These are phyloP conservation scores for Cyberlindnera maritima DNA, from an alignment of 805 yeast genomes.

Conservation along the genomic window DNA sequence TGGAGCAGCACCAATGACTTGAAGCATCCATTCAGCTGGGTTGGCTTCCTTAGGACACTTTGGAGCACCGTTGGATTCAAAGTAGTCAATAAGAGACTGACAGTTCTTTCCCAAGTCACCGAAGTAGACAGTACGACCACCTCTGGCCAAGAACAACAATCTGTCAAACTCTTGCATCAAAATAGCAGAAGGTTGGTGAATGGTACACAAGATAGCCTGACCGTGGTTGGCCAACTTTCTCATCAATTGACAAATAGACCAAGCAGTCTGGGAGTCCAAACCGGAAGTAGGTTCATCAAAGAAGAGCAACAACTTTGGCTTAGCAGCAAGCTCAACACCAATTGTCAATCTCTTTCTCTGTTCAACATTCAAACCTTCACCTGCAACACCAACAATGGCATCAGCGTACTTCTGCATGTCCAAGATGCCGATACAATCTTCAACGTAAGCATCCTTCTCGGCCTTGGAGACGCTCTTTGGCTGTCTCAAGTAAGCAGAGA, in stretches of 20 bases:
- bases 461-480: conserved; percentile 46
- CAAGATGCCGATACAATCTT: conserved; percentile 57
- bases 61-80: conserved; percentile 63
- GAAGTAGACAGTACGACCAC: conserved; percentile 74
- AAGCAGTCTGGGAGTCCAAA: conserved; percentile 65
- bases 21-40: conserved; percentile 93
- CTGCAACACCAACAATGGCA: conserved; percentile 72
- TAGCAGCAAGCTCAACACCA: conserved; percentile 67
- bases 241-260: conserved; percentile 62
- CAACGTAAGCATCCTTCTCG: conserved; percentile 66
- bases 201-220: conserved; percentile 69
- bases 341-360: conserved; percentile 64
- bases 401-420: conserved; percentile 66
- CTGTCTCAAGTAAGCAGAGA: conserved; percentile 68
- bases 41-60: conserved; percentile 68
- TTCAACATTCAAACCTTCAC: conserved; percentile 65
- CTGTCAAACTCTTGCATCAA: conserved; percentile 77
- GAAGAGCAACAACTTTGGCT: conserved; percentile 57
- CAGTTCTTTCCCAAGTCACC: conserved; percentile 69
- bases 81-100: conserved; percentile 56
- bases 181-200: conserved; percentile 84
- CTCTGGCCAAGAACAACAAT: conserved; percentile 62
- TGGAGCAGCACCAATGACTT: conserved; percentile 80
- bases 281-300: conserved; percentile 72
- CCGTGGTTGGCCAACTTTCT: conserved; percentile 57